phyloP scores from a whole-genome alignment of 1,139 yeast genomes.

The Taphrina wiesneri region DNA sequence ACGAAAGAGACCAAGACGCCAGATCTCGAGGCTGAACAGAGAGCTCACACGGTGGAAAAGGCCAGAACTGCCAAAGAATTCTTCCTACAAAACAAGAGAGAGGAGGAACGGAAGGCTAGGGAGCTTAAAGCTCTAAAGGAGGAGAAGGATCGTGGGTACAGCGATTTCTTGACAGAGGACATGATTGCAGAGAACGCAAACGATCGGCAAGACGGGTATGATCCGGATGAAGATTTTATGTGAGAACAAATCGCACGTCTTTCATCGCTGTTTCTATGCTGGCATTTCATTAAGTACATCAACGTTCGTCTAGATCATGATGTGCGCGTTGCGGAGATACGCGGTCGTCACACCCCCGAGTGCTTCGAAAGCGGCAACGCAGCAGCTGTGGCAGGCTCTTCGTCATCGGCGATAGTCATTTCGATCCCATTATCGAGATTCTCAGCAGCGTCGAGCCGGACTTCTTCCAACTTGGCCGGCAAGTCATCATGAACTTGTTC shows the following conservation, averaged over 20 bases:
- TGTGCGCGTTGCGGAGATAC: too few relatives aligned
- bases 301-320: background rate
- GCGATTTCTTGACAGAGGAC: constrained; percentile 58
- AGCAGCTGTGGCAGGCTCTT: background rate
- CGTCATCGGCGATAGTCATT: constrained; percentile 11
- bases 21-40: constrained; percentile 50
- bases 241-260: constrained; percentile 40
- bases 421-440: background rate
- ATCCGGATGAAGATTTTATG: constrained; percentile 70
- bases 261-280: background rate
- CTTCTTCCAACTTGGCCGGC: background rate
- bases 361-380: background rate
- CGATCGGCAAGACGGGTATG: constrained; percentile 50
- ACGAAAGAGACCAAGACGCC: constrained; percentile 61
- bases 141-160: constrained; percentile 52
- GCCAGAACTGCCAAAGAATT: constrained; percentile 34
- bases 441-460: background rate
- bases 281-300: background rate
- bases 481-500: background rate
- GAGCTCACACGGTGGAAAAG: constrained; percentile 47
- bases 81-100: constrained; percentile 44
- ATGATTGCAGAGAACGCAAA: constrained; percentile 37
- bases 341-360: background rate
- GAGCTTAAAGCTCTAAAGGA: constrained; percentile 43
- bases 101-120: constrained; percentile 44